A percentile compares a stretch with the other conserved stretches of the same genome.
Conservation (phyloP, 371 early-diverging fungal genomes). For the Chytridium lagenaria region DNA sequence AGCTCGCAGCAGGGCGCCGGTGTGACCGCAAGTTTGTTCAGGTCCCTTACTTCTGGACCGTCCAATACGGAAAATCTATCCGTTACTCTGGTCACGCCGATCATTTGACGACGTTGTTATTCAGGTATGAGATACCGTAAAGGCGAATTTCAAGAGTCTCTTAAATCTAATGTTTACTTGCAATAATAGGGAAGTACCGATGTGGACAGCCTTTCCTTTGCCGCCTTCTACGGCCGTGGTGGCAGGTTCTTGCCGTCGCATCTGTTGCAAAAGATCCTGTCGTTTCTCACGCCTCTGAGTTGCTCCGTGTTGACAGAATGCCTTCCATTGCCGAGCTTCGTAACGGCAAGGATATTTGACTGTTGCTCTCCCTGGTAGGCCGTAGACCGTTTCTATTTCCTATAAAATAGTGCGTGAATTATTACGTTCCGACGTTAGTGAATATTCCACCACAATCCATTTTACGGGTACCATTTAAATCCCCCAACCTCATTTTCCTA, state of each 20-base stretch:
- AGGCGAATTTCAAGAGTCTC: neutral
- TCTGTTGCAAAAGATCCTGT: conserved; percentile 59
- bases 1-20: conserved; percentile 19
- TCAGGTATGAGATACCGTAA: conserved; percentile 44
- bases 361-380: conserved; percentile 26
- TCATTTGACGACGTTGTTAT: conserved; percentile 60
- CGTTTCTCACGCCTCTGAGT: conserved; percentile 55
- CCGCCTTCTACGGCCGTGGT: conserved; percentile 56
- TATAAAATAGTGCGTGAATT: too few relatives aligned
- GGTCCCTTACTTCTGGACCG: conserved; percentile 66
- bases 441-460: too few relatives aligned
- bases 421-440: too few relatives aligned
- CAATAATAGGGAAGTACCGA: conserved; percentile 22
- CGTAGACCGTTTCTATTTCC: neutral
- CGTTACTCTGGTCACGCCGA: conserved; percentile 61
- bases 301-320: conserved; percentile 57
- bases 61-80: conserved; percentile 58
- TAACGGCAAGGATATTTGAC: conserved; percentile 45
- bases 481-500: too few relatives aligned
- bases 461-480: too few relatives aligned
- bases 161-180: neutral
- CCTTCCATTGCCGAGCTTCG: conserved; percentile 53
- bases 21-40: conserved; percentile 38
- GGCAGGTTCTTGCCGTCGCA: conserved; percentile 59
- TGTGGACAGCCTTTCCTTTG: conserved; percentile 49